Base-by-base conservation (phyloP, 768 basidiomycete genomes). In the Pleurotus pulmonarius region DNA sequence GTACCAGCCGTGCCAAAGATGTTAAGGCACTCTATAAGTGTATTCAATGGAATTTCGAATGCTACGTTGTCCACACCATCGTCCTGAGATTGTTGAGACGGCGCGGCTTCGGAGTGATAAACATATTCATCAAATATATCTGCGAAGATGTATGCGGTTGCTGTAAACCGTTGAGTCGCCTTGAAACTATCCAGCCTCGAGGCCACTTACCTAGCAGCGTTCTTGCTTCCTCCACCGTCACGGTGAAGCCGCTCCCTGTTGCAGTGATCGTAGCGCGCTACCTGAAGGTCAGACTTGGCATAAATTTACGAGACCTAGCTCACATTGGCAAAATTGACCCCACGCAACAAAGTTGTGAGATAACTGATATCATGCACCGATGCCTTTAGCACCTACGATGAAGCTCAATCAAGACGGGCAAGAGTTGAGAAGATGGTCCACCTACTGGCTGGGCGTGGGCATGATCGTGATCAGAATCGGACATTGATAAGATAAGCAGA, bases 11-110 rank as follows among this genome's bases (percentile, higher is more conserved):
- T 90, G 25, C 96, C 95, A 64, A 95, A 98, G 55, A 98, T 87
- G 64, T 96, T 95, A 29, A 99, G 76, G 64, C 92, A 94, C 60
- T 97, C 94, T 58, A 97, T 81, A 49, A 98, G 73, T 3, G 86
- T 87, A 66, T 84, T 82, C 39, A 99, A 81, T 2, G 89, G 88
- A 56, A 99, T 80, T 68, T 95, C 92, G 64, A 98, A 90, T 0
- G 83, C 78, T 2, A 75, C 69, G 53, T 73, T 77, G 20, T 75
- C 69, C 8, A 53, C 57, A 16, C 62, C 60, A 11, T 65, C 67
- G 11, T n/a, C 41, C 56, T 69, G 64, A 6, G 69, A 69, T 13
- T 61, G 20, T 56, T 65, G 64, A 15, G 65, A 61, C 5, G 62
- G 61, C 29, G 44, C 56, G 5, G 51, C 67, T 49, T 79, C 75